These are phyloP conservation scores for Suillus plorans DNA, from an alignment of 768 basidiomycete genomes.

Conservation along the genomic window DNA sequence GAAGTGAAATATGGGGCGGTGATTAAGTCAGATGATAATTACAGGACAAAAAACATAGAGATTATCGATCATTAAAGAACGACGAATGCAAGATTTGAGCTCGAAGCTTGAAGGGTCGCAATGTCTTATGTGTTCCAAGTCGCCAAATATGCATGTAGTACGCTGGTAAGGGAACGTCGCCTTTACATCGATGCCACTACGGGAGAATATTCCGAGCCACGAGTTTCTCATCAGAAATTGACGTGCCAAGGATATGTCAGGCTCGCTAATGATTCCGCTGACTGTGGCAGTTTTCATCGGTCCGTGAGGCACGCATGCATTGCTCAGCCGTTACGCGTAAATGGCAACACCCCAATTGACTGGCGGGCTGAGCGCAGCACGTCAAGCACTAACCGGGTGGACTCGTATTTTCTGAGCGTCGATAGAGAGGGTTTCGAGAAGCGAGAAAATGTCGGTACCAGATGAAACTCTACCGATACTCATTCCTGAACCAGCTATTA, in stretches of 20 bases:
- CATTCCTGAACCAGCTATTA: not conserved
- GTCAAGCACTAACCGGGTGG: not conserved
- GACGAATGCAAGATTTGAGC: not conserved
- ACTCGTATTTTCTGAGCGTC: not conserved
- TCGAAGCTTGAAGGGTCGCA: not conserved
- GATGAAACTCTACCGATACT: not conserved
- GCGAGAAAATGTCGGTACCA: not conserved
- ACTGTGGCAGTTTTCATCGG: no score
- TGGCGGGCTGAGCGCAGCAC: not conserved
- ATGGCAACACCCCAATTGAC: not conserved
- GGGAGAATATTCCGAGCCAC: not conserved
- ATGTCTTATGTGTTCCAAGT: not conserved
- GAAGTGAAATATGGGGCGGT: conserved; percentile 6
- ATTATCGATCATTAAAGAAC: not conserved
- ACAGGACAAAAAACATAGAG: no score
- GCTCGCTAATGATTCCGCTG: not conserved
- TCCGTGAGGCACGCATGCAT: not conserved
- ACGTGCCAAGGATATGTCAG: not conserved
- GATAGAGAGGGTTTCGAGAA: not conserved
- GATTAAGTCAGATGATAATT: conserved; percentile 7
- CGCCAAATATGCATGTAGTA: not conserved
- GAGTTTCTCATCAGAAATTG: not conserved
- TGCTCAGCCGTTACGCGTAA: not conserved
- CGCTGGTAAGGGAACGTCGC: not conserved
- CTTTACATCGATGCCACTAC: not conserved